Conservation (phyloP, 2,329 filamentous ascomycete genomes). For the Scleromitrula shiraiana region DNA sequence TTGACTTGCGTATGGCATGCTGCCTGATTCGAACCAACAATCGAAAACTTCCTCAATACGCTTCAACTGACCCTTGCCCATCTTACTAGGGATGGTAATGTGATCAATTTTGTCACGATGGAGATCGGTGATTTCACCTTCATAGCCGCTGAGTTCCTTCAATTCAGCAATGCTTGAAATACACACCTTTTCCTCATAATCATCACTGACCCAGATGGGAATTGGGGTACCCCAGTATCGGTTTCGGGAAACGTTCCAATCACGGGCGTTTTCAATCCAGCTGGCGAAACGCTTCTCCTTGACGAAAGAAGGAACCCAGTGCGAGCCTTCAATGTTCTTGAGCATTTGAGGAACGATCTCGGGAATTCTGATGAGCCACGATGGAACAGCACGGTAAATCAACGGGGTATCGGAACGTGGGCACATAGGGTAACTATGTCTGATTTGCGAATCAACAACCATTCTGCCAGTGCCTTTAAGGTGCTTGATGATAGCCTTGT, state of each 20-base stretch:
- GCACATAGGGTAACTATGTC: constrained; percentile 90
- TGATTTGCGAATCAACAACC: constrained; percentile 78
- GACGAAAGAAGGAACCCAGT: constrained; percentile 87
- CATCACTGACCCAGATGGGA: constrained; percentile 85
- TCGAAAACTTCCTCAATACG: constrained; percentile 88
- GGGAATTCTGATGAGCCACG: constrained; percentile 89
- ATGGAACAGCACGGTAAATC: constrained; percentile 85
- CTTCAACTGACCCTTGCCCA: constrained; percentile 74
- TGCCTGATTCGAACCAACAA: constrained; percentile 95
- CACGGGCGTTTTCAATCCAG: constrained; percentile 85
- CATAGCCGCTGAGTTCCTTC: constrained; percentile 76
- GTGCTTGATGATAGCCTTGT: constrained; percentile 87
- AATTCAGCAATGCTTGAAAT: constrained; percentile 80
- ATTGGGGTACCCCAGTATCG: constrained; percentile 94
- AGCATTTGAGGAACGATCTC: constrained; percentile 81
- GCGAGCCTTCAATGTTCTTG: constrained; percentile 78
- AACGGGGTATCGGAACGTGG: constrained; percentile 91
- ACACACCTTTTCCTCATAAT: constrained; percentile 78
- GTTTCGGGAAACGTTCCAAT: constrained; percentile 94
- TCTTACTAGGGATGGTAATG: constrained; percentile 86
- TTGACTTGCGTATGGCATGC: constrained; percentile 86
- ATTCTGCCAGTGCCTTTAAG: constrained; percentile 70
- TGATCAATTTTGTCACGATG: constrained; percentile 90
- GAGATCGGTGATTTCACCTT: constrained; percentile 74
- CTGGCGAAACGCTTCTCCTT: constrained; percentile 86